Base-by-base conservation (phyloP, 2,329 filamentous ascomycete species). In the Dactylellina cionopaga region DNA sequence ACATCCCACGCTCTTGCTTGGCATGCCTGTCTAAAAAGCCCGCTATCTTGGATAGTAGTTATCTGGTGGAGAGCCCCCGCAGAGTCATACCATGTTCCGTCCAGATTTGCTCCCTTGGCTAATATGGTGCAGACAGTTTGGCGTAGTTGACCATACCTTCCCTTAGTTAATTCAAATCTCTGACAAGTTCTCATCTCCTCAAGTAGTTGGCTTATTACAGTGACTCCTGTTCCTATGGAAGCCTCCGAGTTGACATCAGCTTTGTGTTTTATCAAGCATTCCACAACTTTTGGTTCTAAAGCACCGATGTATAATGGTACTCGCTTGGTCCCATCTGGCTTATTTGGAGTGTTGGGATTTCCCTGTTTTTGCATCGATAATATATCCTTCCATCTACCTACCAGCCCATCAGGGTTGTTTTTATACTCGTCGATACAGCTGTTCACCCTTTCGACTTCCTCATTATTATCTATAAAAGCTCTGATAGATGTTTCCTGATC, bases 281-380 rank as follows among this genome's bases (percentile, higher is more conserved):
- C 25, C 5, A 47, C 29, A 1, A 31, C 24, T n/a, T 27, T 29
- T 22, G 31, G 1, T 4, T 62, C 17, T 0, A 62, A n/a, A 4
- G 44, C 56, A 5, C 43, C 56, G 9, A 49, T 25, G n/a, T 41
- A 41, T 5, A 62, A 17, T 5, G 56, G 43, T 9, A 31, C 24
- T 9, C 56, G 17, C 2, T 31, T 22, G 1, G 41, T 19, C 0
- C 56, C 56, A 27, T 62, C 56, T 3, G 17, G 29, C 13, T 6
- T 24, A 13, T 51, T 29, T 22, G 35, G 7, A 19, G 6, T 17
- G 29, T 43, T 19, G n/a, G 9, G 13, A 22, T 4, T 9, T n/a
- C 15, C 33, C 7, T 10, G 5, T 9, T 41, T 41, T 9, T 41
- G 37, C 17, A 5, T 5, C 5, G 17, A n/a, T 9, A 41, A 10